Percentiles rank a stretch among this genome's conserved stretches.
Conservation (phyloP, 441 rosid genomes). For the Corymbia calophylla region DNA sequence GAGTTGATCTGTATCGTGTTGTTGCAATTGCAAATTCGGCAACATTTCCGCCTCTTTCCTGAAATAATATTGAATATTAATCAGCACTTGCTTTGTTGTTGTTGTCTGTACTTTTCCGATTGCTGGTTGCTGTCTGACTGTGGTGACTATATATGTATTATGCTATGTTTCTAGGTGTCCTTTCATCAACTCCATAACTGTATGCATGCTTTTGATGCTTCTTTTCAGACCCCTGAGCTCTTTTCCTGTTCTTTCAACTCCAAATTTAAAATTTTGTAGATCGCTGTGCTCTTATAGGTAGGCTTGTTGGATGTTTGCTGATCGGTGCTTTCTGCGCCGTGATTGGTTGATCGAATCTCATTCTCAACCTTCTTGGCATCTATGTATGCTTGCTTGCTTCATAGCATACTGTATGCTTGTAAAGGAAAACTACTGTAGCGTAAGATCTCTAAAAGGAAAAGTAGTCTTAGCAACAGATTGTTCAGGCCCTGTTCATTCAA, state of each 20-base stretch:
- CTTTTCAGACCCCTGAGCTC: neutral
- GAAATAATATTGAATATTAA: neutral
- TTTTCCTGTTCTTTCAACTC: neutral
- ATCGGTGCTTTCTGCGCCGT: neutral
- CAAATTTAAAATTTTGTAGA: neutral
- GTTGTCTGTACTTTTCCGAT: neutral
- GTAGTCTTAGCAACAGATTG: neutral
- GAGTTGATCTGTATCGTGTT: neutral
- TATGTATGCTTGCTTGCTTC: neutral
- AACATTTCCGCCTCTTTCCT: neutral
- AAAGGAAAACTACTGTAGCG: neutral
- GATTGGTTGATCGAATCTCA: neutral
- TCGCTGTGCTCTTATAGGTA: neutral
- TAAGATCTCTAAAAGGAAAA: neutral
- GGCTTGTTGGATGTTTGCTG: neutral
- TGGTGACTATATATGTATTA: neutral
- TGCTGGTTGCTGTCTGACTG: neutral
- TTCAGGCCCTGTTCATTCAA: neutral
- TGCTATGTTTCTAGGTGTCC: neutral
- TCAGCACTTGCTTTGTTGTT: neutral
- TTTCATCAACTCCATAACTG: neutral
- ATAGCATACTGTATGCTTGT: neutral
- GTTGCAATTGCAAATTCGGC: neutral
- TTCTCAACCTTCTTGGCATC: neutral
- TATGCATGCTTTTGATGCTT: neutral